These are phyloP conservation scores for Cytospora paraplurivora DNA, from an alignment of 2,329 filamentous ascomycete genomes.

Conservation along the genomic window DNA sequence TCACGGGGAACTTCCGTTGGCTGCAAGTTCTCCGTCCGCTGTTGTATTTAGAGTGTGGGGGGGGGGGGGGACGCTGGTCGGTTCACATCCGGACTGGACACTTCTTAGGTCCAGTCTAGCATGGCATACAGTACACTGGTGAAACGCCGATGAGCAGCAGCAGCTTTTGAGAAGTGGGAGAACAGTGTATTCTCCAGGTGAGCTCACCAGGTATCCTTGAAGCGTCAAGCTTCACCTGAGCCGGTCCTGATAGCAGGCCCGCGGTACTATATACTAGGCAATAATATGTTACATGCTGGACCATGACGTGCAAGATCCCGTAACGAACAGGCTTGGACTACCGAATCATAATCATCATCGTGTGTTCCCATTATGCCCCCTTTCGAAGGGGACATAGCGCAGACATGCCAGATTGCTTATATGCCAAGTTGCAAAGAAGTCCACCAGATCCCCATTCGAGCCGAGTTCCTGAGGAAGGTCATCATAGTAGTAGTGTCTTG, in stretches of 20 bases:
- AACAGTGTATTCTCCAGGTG: slow-evolving; percentile 14
- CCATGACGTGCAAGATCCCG: not conserved
- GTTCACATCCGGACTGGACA: too few relatives aligned
- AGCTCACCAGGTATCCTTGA: slow-evolving; percentile 6
- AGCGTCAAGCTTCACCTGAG: slow-evolving; percentile 10
- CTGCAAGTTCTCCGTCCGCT: too few relatives aligned
- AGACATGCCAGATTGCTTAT: not conserved
- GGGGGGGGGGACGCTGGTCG: too few relatives aligned
- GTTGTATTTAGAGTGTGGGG: too few relatives aligned
- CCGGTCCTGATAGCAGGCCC: not conserved
- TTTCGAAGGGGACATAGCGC: not conserved
- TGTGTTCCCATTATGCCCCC: not conserved
- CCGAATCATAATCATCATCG: slow-evolving; percentile 10
- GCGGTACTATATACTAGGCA: slow-evolving; percentile 16
- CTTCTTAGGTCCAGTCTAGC: too few relatives aligned
- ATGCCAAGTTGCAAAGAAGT: not conserved
- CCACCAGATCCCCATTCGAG: not conserved
- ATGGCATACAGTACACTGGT: too few relatives aligned
- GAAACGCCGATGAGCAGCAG: too few relatives aligned
- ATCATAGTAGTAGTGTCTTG: not conserved
- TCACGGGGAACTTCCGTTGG: too few relatives aligned
- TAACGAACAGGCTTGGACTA: not conserved
- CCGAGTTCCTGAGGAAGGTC: not conserved
- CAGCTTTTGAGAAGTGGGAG: not conserved
- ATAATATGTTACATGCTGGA: slow-evolving; percentile 17